A percentile compares a stretch with the other conserved stretches of the same genome.
Conservation (phyloP, 345 rosid genomes). For the Hibiscus syriacus region DNA sequence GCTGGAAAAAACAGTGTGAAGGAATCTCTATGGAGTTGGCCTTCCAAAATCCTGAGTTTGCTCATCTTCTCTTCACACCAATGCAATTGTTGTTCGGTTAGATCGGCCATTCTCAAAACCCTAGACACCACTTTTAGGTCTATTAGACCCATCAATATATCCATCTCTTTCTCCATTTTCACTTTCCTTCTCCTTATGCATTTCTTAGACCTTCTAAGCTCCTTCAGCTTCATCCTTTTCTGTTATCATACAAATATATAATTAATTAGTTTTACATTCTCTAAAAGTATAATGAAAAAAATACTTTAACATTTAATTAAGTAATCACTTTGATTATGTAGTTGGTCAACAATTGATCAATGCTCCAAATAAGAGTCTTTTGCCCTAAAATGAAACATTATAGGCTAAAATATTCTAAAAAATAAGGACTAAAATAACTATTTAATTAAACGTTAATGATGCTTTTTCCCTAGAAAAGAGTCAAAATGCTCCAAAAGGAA, state of each 20-base stretch:
- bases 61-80: constrained; percentile 99
- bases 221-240: constrained; percentile 84
- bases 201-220: constrained; percentile 50
- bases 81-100: constrained; percentile 70
- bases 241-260: constrained; percentile 18
- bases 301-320: too few species aligned
- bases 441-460: too few species aligned
- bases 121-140: constrained; percentile 90
- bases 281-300: too few species aligned
- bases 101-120: constrained; percentile 66
- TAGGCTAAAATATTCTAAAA: too few species aligned
- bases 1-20: constrained; percentile 90
- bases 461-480: too few species aligned
- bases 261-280: too few species aligned
- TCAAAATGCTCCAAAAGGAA: too few species aligned
- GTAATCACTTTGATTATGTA: too few species aligned
- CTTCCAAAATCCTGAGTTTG: constrained; percentile 63
- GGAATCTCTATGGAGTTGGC: constrained; percentile 85
- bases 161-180: constrained; percentile 73
- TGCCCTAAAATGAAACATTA: too few species aligned
- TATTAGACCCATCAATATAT: constrained; percentile 79
- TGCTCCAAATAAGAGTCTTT: too few species aligned
- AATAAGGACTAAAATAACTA: too few species aligned
- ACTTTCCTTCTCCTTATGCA: constrained; percentile 68
- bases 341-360: too few species aligned